A percentile compares a stretch with the other conserved stretches of the same genome.
Conservation (phyloP, 2,329 filamentous ascomycete species). For the Beauveria sp. region DNA sequence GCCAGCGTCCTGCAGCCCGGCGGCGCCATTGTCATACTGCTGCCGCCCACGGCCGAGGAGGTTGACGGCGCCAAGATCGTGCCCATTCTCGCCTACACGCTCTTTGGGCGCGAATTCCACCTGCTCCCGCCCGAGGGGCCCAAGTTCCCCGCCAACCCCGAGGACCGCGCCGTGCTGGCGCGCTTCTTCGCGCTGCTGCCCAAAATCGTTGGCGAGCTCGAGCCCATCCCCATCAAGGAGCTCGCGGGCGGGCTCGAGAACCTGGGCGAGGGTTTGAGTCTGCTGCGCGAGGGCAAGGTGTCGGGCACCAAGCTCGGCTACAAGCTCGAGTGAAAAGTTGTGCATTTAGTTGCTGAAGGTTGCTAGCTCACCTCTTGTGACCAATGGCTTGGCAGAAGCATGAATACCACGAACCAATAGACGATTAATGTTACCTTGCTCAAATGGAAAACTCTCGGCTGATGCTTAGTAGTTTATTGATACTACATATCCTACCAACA, state of each 20-base stretch:
- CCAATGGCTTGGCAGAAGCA: too few species aligned
- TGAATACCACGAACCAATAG: too few species aligned
- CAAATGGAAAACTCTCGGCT: not conserved
- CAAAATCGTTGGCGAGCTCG: conserved; percentile 10
- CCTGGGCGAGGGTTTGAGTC: conserved; percentile 14
- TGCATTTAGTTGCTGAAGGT: too few species aligned
- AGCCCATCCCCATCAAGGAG: conserved; percentile 15
- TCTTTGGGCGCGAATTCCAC: conserved; percentile 19
- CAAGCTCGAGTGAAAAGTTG: conserved; percentile 3
- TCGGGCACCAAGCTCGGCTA: conserved; percentile 17
- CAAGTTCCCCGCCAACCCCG: conserved; percentile 20
- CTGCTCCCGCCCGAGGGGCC: conserved; percentile 21
- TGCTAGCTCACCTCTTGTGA: not conserved
- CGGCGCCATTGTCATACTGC: conserved; percentile 22
- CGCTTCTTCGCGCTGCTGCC: conserved; percentile 18
- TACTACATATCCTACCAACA: not conserved
- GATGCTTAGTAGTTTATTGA: not conserved
- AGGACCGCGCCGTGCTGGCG: conserved; percentile 17
- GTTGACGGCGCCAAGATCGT: conserved; percentile 16
- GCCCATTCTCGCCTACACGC: conserved; percentile 19
- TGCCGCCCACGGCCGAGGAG: conserved; percentile 16
- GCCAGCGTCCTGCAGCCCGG: conserved; percentile 18
- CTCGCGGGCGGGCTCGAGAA: conserved; percentile 15
- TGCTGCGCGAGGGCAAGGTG: conserved; percentile 17
- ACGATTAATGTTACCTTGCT: too few species aligned